phyloP scores from a whole-genome alignment of 495 filamentous ascomycete genomes.

The Aspergillus heteromorphus region DNA sequence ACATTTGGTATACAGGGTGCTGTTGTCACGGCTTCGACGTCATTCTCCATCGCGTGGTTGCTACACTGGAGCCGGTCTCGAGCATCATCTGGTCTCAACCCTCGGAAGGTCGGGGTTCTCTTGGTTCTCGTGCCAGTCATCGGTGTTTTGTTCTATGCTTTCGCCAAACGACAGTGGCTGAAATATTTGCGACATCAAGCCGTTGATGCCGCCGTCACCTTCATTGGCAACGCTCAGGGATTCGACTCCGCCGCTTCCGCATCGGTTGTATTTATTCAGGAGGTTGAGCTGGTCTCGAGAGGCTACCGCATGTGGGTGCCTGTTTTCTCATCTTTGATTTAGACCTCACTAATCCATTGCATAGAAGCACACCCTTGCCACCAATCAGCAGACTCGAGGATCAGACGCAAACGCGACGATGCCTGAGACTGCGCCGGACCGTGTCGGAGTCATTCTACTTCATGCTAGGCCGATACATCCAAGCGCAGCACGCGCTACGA shows the following conservation, averaged over 20 bases:
- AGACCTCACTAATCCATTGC: constrained; percentile 20
- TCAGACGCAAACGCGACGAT: constrained; percentile 69
- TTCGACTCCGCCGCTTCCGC: constrained; percentile 78
- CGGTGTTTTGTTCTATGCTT: constrained; percentile 59
- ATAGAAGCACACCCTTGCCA: constrained; percentile 76
- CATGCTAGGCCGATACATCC: constrained; percentile 63
- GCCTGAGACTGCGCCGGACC: constrained; percentile 67
- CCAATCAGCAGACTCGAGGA: constrained; percentile 81
- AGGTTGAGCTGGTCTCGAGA: constrained; percentile 91
- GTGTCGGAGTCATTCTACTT: constrained; percentile 63
- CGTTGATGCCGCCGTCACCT: constrained; percentile 63
- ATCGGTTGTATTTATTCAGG: constrained; percentile 83
- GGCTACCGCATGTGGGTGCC: constrained; percentile 79
- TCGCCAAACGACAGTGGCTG: constrained; percentile 76
- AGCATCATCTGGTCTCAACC: constrained; percentile 30
- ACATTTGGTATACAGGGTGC: constrained; percentile 47
- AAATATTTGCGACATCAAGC: constrained; percentile 75
- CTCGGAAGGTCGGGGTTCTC: constrained; percentile 51
- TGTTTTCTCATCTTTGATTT: neutral
- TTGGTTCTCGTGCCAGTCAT: constrained; percentile 51
- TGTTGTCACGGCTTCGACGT: constrained; percentile 44
- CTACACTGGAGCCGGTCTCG: constrained; percentile 57
- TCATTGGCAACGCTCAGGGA: constrained; percentile 72
- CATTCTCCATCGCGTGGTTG: constrained; percentile 69
- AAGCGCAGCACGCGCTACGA: constrained; percentile 60